Base-by-base conservation (phyloP, 306 rosid species). In the Cyamopsis tetragonoloba region DNA sequence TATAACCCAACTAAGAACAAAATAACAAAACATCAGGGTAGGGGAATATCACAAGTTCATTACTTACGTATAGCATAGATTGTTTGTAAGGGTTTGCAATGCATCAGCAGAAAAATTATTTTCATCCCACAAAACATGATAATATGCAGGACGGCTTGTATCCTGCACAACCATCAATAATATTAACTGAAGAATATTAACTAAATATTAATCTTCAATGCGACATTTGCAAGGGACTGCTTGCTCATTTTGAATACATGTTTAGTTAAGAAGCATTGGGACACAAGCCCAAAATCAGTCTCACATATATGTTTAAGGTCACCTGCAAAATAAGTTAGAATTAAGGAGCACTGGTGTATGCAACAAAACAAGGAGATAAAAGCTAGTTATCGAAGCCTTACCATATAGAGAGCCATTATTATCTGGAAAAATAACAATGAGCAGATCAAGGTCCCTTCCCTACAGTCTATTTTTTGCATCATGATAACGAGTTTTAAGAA, bases 331-430 rank as follows among this genome's bases (percentile, higher is more conserved):
- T 48, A 60, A n/a, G n/a, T n/a, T n/a, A n/a, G n/a, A n/a, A n/a
- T n/a, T n/a, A n/a, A n/a, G n/a, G n/a, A n/a, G n/a, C n/a, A n/a
- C n/a, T n/a, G n/a, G n/a, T n/a, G 8, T 30, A 13, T 7, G 14
- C 38, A 0, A 3, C 22, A 38, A 6, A 47, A n/a, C 27, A 2
- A 58, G 4, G 6, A n/a, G 1, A 30, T 19, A 3, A 22, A 8
- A 8, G 1, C 12, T 4, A 47, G 22, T 17, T 7, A 11, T 3
- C 0, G 13, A 19, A 47, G 13, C 78, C 43, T 41, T 81, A 95
- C 99, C 99, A 81, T 95, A 95, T 6, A 95, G 96, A 39, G 96
- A 83, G 26, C 99, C 99, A 65, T 95, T 95, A 49, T 88, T 91
- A 63, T 95, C 99, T 0, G 99, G 99, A 55, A 95, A 75, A 74